Conservation (phyloP, 805 yeast genomes). For the Phaffomyces thermotolerans region DNA sequence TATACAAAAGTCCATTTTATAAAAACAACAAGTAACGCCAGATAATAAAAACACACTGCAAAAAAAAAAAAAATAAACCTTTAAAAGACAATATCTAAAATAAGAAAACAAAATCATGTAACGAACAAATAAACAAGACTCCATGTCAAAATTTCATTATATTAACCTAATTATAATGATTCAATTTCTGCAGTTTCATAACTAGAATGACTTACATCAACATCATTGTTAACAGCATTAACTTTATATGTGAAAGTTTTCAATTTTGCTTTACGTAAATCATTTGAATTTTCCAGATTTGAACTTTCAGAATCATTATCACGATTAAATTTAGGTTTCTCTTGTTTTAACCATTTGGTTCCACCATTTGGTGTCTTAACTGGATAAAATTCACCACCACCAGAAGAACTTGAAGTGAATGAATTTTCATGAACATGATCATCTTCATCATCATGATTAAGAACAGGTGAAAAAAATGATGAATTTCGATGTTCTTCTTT, state of each 20-base stretch:
- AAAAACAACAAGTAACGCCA: background rate
- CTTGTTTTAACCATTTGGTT: constrained; percentile 18
- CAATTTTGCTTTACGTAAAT: constrained; percentile 27
- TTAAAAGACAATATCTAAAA: background rate
- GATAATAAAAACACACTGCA: background rate
- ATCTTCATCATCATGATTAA: background rate
- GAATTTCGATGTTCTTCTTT: constrained; percentile 14
- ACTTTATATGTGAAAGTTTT: constrained; percentile 29
- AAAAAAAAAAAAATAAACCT: background rate
- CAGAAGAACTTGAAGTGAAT: constrained; percentile 15
- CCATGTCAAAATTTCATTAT: too few species aligned
- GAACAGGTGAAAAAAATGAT: background rate
- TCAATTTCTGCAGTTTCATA: constrained; percentile 26
- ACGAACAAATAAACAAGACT: background rate
- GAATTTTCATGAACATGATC: constrained; percentile 13
- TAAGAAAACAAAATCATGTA: background rate
- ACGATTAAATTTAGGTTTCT: background rate
- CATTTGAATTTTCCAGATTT: background rate
- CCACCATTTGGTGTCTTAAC: constrained; percentile 13
- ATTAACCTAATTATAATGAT: too few species aligned
- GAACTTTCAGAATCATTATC: constrained; percentile 1
- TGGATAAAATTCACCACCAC: constrained; percentile 22
- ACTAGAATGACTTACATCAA: constrained; percentile 21
- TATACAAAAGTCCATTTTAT: background rate
- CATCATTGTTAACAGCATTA: constrained; percentile 26